Percentiles rank a stretch among this genome's conserved stretches.
These are phyloP conservation scores for Arachis monticola DNA, from an alignment of 331 rosid genomes.

Conservation along the genomic window DNA sequence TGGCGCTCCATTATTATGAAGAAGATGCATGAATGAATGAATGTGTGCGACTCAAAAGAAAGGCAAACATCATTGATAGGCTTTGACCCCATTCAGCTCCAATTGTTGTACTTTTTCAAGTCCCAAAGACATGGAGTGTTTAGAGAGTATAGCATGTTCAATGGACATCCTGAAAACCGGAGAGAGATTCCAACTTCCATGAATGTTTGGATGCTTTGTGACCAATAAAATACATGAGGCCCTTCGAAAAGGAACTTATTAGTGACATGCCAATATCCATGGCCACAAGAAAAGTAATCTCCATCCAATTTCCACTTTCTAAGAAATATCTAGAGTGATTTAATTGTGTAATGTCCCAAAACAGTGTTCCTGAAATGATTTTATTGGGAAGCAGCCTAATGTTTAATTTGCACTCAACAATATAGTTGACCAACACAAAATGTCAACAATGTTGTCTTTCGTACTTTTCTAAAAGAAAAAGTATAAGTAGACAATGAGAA, in stretches of 20 bases:
- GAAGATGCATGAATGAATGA: background rate
- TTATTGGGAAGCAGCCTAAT: slow-evolving; percentile 58
- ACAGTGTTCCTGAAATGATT: slow-evolving; percentile 45
- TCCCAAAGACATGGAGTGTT: slow-evolving; percentile 26
- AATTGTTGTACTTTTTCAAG: slow-evolving; percentile 10
- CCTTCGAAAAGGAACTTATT: background rate
- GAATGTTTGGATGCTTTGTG: slow-evolving; percentile 15
- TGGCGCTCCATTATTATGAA: background rate
- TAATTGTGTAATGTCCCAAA: slow-evolving; percentile 35
- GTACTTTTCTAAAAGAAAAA: background rate
- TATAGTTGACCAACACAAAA: background rate
- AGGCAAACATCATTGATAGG: slow-evolving; percentile 23
- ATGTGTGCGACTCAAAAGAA: background rate
- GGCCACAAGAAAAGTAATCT: slow-evolving; percentile 32
- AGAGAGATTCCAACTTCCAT: slow-evolving; percentile 2
- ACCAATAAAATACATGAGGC: background rate
- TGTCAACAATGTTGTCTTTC: slow-evolving; percentile 52
- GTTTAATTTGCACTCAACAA: slow-evolving; percentile 50
- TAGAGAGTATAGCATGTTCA: slow-evolving; percentile 46
- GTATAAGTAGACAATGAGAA: too few species aligned
- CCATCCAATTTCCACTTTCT: slow-evolving; percentile 30
- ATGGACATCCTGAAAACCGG: slow-evolving; percentile 52
- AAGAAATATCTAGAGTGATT: slow-evolving; percentile 33
- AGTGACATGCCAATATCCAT: background rate
- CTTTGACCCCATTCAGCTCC: slow-evolving; percentile 30